These are phyloP conservation scores for Ophiocordyceps camponoti-saundersi DNA, from an alignment of 2,329 filamentous ascomycete species.

Conservation along the genomic window DNA sequence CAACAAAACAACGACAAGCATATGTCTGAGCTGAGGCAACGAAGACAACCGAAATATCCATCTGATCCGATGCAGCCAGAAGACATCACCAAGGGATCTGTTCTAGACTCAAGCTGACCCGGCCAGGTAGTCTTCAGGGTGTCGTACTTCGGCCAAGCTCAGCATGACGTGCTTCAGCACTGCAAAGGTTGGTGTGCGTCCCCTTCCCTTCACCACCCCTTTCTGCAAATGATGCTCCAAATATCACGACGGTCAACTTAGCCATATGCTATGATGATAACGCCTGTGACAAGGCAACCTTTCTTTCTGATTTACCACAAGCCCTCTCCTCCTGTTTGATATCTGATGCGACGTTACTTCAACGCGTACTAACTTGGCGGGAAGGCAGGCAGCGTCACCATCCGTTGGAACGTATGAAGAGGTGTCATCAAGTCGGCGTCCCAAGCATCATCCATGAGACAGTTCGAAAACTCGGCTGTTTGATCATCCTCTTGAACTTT, in stretches of 20 bases:
- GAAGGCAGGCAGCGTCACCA: too few species aligned
- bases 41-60: conserved; percentile 15
- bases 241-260: conserved; percentile 32
- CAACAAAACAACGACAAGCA: conserved; percentile 80
- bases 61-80: neutral
- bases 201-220: neutral
- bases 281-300: conserved; percentile 27
- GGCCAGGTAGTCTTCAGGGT: neutral
- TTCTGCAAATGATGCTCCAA: conserved; percentile 21
- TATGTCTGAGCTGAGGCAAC: conserved; percentile 70
- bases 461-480: too few species aligned
- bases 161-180: neutral
- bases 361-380: conserved; percentile 1
- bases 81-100: neutral
- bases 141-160: neutral
- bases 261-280: conserved; percentile 28
- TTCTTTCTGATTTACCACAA: conserved; percentile 10
- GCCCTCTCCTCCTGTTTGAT: neutral
- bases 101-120: neutral
- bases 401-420: too few species aligned
- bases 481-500: too few species aligned
- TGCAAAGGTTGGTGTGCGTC: neutral
- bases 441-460: too few species aligned
- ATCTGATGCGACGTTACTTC: neutral
- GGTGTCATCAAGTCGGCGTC: too few species aligned